Conservation (phyloP, 257 asterid genomes). For the Salvia rosmarinus region DNA sequence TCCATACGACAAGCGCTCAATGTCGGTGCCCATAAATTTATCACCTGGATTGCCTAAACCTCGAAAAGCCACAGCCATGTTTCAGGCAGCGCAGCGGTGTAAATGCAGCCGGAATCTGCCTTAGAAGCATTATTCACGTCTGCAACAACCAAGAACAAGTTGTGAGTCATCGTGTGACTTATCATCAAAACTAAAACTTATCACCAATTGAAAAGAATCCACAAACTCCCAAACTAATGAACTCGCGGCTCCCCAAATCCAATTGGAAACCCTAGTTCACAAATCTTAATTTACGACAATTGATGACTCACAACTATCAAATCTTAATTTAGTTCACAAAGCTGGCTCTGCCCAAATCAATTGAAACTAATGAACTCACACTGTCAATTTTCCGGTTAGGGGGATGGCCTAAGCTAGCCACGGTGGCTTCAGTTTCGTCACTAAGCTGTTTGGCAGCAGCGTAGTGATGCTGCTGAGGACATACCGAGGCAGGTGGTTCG, state of each 20-base stretch:
- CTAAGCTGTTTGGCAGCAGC: too few species aligned
- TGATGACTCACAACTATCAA: too few species aligned
- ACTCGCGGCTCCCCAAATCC: background rate
- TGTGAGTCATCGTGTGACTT: background rate
- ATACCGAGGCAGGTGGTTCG: too few species aligned
- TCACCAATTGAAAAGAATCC: background rate
- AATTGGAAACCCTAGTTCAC: background rate
- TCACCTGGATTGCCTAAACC: conserved; percentile 98
- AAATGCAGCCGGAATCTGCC: conserved; percentile 45
- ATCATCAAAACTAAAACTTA: background rate
- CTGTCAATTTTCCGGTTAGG: background rate
- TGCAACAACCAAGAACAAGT: conserved; percentile 19
- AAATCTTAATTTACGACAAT: background rate
- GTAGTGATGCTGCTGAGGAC: too few species aligned
- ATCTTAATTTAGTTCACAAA: too few species aligned
- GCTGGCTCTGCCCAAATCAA: too few species aligned
- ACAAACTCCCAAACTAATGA: background rate
- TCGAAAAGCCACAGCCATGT: conserved; percentile 83
- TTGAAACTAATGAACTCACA: too few species aligned
- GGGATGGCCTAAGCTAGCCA: too few species aligned
- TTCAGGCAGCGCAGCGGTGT: conserved; percentile 36
- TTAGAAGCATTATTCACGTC: conserved; percentile 49
- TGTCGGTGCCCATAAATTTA: conserved; percentile 77
- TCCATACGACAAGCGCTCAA: background rate
- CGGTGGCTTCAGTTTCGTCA: too few species aligned